Base-by-base conservation (phyloP, 2,329 filamentous ascomycete genomes). In the Neofusicoccum parvum region DNA sequence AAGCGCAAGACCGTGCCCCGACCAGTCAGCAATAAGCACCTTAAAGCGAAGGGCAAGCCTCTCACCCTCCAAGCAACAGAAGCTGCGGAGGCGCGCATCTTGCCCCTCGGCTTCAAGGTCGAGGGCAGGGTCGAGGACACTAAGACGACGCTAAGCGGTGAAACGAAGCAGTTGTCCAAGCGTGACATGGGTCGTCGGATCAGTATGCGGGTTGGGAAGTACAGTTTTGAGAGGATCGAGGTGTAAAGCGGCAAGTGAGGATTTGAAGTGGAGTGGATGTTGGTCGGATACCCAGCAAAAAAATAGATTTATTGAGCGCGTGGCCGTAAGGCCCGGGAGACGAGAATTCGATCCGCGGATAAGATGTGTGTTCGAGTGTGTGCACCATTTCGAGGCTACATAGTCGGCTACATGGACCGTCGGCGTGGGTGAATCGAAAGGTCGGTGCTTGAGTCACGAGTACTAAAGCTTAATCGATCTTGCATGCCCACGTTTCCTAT, bases 121-220 rank as follows among this genome's bases (percentile, higher is more conserved):
- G 79, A 80, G 66, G 78, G 77, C 20, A 85, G 83, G 70, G 74
- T 84, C n/a, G 72, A 74, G 66, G 73, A 71, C 62, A 76, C 70
- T 67, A 76, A 92, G 85, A 80, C 91, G 70, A 81, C 88, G 70
- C 82, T 85, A 53, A 88, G 88, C 65, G 92, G 92, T 17, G 90
- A 92, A 80, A 81, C 92, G 46, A 83, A 88, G 68, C 81, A 86
- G 75, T 86, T 92, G 70, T 92, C 84, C 71, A 83, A 81, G 70
- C 84, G 92, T 76, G 90, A 96, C 80, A 88, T 89, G 66, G 92
- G 91, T 17, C 87, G 91, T 77, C 79, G 96, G 76, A 87, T 90
- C 73, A 92, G 90, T 74, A 90, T 91, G 80, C 89, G 89, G 75
- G 90, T 94, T 68, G 91, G 90, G 65, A 87, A 89, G 70, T 97